A percentile compares a stretch with the other conserved stretches of the same genome.
Conservation (phyloP, 2,329 filamentous ascomycete genomes). For the Bisporella sp. region DNA sequence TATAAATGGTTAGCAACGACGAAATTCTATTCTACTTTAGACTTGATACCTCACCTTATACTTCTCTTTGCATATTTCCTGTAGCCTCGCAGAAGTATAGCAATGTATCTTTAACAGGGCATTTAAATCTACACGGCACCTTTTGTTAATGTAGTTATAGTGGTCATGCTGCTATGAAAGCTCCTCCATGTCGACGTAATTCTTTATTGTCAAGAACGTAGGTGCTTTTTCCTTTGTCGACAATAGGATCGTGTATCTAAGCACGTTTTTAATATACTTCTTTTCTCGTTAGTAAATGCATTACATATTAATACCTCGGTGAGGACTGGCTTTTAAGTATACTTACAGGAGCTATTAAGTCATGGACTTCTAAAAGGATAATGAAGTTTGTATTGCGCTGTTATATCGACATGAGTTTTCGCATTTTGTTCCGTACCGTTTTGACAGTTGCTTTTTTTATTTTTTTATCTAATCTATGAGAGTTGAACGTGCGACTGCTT, state of each 20-base stretch:
- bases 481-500: conserved; percentile 11
- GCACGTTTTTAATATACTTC: conserved; percentile 12
- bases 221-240: conserved; percentile 11
- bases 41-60: conserved; percentile 13
- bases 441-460: conserved; percentile 6
- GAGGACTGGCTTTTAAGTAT: conserved; percentile 3
- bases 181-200: conserved; percentile 12
- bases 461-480: conserved; percentile 9
- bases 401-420: conserved; percentile 8
- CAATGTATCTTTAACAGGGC: conserved; percentile 13
- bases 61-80: conserved; percentile 12
- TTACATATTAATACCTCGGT: conserved; percentile 11
- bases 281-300: conserved; percentile 12
- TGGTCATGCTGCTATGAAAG: conserved; percentile 10
- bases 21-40: conserved; percentile 4
- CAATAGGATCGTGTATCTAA: conserved; percentile 10
- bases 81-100: conserved; percentile 13
- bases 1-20: conserved; percentile 7
- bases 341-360: conserved; percentile 14
- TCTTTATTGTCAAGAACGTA: conserved; percentile 13
- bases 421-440: conserved; percentile 8
- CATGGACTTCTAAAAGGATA: conserved; percentile 12
- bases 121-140: conserved; percentile 11
- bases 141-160: conserved; percentile 12
- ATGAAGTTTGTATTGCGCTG: conserved; percentile 3